phyloP scores from a whole-genome alignment of 306 rosid genomes.

The Erythrophleum fordii region DNA sequence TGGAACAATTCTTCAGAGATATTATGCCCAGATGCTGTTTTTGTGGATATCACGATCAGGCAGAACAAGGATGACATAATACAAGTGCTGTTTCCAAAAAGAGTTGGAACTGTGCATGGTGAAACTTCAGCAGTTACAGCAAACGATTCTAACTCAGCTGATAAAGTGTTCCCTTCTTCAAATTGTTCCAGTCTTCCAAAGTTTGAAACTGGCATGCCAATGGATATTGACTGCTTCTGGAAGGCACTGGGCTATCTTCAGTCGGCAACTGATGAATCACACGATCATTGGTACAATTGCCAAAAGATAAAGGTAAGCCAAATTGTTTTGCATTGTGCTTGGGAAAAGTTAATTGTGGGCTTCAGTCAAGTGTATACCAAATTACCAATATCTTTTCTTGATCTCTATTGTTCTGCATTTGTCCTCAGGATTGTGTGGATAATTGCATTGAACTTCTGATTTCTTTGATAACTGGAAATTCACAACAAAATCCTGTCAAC shows the following conservation, averaged over 20 bases:
- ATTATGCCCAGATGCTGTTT: constrained; percentile 47
- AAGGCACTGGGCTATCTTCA: constrained; percentile 17
- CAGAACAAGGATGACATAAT: constrained; percentile 34
- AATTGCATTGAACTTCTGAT: background rate
- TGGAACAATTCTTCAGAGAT: constrained; percentile 14
- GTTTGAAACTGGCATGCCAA: too few relatives aligned
- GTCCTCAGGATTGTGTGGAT: constrained; percentile 22
- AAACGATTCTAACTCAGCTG: constrained; percentile 13
- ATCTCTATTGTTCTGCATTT: background rate
- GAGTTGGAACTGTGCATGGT: background rate
- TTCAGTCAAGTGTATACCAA: too few relatives aligned
- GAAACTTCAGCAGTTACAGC: constrained; percentile 6
- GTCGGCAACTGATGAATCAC: background rate
- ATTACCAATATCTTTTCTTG: background rate
- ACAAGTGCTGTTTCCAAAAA: constrained; percentile 41
- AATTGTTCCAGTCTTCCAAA: constrained; percentile 7
- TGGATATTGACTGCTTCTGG: background rate
- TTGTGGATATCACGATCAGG: constrained; percentile 43
- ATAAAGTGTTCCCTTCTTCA: constrained; percentile 19
- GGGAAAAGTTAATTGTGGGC: background rate
- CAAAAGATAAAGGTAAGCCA: constrained; percentile 35
- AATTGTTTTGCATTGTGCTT: background rate
- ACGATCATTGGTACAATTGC: background rate
- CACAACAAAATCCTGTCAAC: background rate
- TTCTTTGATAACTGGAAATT: background rate